Evolutionary conservation across 2,329 filamentous ascomycete genomes (phyloP).

Genomic region (Cordyceps farinosa): DNA sequence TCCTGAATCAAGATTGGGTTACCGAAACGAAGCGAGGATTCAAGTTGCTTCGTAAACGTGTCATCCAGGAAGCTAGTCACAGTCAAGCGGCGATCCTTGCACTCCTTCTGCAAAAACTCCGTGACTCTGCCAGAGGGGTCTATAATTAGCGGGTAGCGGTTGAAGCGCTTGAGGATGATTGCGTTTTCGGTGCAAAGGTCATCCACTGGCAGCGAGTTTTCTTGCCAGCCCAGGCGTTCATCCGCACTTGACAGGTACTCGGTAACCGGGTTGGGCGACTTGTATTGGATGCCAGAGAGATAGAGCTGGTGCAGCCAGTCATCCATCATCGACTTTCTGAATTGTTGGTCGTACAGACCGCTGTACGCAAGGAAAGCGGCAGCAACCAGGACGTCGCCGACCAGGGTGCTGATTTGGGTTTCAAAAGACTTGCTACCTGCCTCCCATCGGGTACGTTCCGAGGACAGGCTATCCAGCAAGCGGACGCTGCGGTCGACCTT

Average conservation of each 20-base stretch:
- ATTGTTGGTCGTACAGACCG: slow-evolving; percentile 95
- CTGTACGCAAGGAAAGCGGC: slow-evolving; percentile 96
- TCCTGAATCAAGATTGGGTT: slow-evolving; percentile 99
- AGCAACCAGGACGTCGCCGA: slow-evolving; percentile 94
- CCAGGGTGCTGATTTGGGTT: slow-evolving; percentile 92
- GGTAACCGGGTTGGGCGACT: slow-evolving; percentile 88
- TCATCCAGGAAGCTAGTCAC: slow-evolving; percentile 98
- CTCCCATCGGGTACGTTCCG: slow-evolving; percentile 91
- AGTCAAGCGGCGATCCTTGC: slow-evolving; percentile 86
- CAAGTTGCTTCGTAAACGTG: slow-evolving; percentile 95
- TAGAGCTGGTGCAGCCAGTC: slow-evolving; percentile 95
- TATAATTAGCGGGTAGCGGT: slow-evolving; percentile 96
- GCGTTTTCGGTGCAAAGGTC: slow-evolving; percentile 98
- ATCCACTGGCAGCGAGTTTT: slow-evolving; percentile 88
- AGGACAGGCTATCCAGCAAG: slow-evolving; percentile 89
- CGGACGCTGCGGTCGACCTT: slow-evolving; percentile 97
- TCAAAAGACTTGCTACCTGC: slow-evolving; percentile 97
- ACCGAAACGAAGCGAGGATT: slow-evolving; percentile 94
- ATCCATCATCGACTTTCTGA: slow-evolving; percentile 95
- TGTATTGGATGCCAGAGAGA: slow-evolving; percentile 89
- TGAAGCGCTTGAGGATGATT: slow-evolving; percentile 95
- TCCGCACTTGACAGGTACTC: slow-evolving; percentile 97
- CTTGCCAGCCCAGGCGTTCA: slow-evolving; percentile 91
- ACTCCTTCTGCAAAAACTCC: slow-evolving; percentile 93
- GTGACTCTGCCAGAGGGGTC: slow-evolving; percentile 93